Base-by-base conservation (phyloP, 768 basidiomycete species). In the Phylloporus scabripes region DNA sequence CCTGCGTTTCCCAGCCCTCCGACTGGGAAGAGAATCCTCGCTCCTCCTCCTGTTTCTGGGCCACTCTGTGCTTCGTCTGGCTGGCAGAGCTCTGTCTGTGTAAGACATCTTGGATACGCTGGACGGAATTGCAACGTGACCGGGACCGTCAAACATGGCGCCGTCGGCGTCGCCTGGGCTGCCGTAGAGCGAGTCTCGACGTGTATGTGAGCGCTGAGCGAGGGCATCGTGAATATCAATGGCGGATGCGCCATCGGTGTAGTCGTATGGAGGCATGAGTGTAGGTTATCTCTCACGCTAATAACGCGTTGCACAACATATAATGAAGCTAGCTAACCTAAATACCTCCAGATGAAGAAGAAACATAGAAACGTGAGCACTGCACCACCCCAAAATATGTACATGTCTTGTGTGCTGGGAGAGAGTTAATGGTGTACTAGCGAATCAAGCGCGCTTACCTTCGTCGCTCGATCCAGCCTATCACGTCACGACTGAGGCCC, bases 381-480 rank as follows among this genome's bases (percentile, higher is more conserved):
- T 1, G 86, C 87, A 2, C 95, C 95, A 3, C 71, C 85, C 41
- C 88, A 65, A 70, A 99, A 93, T 54, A 99, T 94, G 56, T 91
- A 94, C 75, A 86, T 91, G 63, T 99, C 95, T 64, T 95, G 94
- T 37, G 86, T 92, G 63, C 94, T 95, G 64, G 9, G 37, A 29
- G 40, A 45, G 31, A 31, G 61, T 65, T 32, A 60, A 31, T 17
- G 5, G 42, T 20, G 38, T 10, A 17, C 24, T 38, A 40, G 20
- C n/a, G 4, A 34, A 26, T 2, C 20, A 14, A 44, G 39, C 32
- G 45, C 37, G 50, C 8, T 52, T 53, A 92, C 93, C 91, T 96
- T 67, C 96, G 75, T 54, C 84, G 79, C 63, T 99, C 96, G 56
- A 99, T 94, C 92, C 94, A 99, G 7, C 89, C 85, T 66, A 99